phyloP scores from a whole-genome alignment of 805 yeast species.

The Tanozyma kutaoensis region DNA sequence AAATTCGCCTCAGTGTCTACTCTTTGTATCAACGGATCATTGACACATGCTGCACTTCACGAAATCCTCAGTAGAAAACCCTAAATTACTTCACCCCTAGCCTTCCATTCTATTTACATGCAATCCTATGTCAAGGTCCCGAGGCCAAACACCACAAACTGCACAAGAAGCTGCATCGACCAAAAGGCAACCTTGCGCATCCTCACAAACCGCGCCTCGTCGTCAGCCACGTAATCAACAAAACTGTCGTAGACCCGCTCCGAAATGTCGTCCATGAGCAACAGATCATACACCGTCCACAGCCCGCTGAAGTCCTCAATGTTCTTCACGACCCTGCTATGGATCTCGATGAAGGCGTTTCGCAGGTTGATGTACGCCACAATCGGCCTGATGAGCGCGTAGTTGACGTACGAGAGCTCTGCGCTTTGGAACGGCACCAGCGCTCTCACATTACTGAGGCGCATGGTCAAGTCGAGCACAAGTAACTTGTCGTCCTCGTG shows the following conservation, averaged over 20 bases:
- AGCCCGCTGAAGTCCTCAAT: conserved; percentile 84
- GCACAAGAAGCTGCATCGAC: conserved; percentile 78
- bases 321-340: conserved; percentile 69
- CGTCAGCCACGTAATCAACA: conserved; percentile 80
- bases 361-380: conserved; percentile 89
- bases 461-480: conserved; percentile 66
- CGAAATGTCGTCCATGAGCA: conserved; percentile 82
- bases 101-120: no score
- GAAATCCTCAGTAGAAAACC: no score
- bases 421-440: conserved; percentile 75
- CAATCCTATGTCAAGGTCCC: conserved; percentile 36
- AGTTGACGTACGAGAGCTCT: conserved; percentile 85
- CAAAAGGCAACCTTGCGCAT: conserved; percentile 83
- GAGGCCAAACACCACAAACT: conserved; percentile 68
- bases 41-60: no score
- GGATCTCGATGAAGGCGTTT: conserved; percentile 79
- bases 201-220: conserved; percentile 57
- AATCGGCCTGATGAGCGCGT: conserved; percentile 86
- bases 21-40: no score
- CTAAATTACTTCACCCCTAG: no score
- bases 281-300: conserved; percentile 90
- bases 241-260: conserved; percentile 85
- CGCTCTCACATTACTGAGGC: conserved; percentile 78
- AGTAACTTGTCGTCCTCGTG: conserved; percentile 32
- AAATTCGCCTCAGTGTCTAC: no score